These are phyloP conservation scores for Termitomyces titanicus DNA, from an alignment of 768 basidiomycete species.

Conservation along the genomic window DNA sequence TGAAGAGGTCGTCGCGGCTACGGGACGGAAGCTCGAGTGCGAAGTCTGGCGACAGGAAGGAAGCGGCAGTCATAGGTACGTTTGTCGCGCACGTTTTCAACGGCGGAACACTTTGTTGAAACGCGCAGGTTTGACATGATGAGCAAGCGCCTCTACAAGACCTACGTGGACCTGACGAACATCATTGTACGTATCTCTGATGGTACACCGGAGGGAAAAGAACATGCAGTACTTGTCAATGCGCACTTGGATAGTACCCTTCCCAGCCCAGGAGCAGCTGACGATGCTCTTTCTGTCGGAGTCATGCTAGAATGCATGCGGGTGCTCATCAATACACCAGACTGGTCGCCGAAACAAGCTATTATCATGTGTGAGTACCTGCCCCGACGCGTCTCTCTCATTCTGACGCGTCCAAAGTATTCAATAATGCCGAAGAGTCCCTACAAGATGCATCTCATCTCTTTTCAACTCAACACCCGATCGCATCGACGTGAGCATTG, in stretches of 20 bases:
- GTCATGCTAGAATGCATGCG: conserved; percentile 89
- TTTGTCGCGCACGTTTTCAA: conserved; percentile 1
- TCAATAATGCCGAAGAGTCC: conserved; percentile 94
- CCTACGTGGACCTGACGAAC: conserved; percentile 85
- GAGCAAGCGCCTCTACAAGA: conserved; percentile 78
- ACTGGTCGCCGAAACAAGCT: conserved; percentile 71
- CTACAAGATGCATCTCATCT: conserved; percentile 94
- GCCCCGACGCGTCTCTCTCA: not conserved
- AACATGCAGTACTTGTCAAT: conserved; percentile 84
- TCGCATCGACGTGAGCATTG: conserved; percentile 57
- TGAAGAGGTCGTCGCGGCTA: conserved; percentile 42
- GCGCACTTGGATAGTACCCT: conserved; percentile 72
- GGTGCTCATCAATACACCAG: conserved; percentile 64
- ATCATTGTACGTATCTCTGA: conserved; percentile 85
- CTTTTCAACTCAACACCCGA: conserved; percentile 86
- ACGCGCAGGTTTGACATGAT: conserved; percentile 84
- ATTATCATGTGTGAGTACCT: conserved; percentile 75
- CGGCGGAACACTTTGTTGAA: not conserved
- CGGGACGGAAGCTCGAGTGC: conserved; percentile 69
- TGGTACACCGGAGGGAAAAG: conserved; percentile 66
- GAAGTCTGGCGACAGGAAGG: conserved; percentile 91
- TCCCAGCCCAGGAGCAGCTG: conserved; percentile 85
- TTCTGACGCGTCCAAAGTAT: conserved; percentile 47
- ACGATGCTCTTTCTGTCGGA: conserved; percentile 85
- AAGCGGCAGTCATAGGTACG: conserved; percentile 83